A percentile compares a stretch with the other conserved stretches of the same genome.
phyloP scores from a whole-genome alignment of 2,329 filamentous ascomycete genomes.

The Pestalotiopsis sp. region DNA sequence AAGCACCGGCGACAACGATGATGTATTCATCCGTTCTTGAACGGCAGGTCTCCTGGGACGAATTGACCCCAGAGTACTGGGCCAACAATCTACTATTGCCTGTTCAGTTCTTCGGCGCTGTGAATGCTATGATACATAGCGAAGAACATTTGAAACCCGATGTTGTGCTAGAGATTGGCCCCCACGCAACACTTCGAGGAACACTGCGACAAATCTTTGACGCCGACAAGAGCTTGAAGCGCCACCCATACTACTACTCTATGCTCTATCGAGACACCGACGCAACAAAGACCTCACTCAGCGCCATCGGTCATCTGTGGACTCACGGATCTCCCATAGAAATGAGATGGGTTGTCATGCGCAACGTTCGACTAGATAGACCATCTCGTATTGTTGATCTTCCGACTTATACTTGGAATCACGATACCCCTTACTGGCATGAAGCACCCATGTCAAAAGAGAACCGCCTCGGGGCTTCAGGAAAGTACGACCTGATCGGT shows the following conservation, averaged over 20 bases:
- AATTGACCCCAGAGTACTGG: slow-evolving; percentile 24
- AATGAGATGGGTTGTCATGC: slow-evolving; percentile 22
- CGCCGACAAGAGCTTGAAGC: slow-evolving; percentile 14
- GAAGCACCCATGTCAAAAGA: slow-evolving; percentile 48
- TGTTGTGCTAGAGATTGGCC: slow-evolving; percentile 25
- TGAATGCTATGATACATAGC: slow-evolving; percentile 16
- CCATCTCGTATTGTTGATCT: slow-evolving; percentile 41
- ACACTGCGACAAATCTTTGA: slow-evolving; percentile 27
- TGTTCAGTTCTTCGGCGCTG: slow-evolving; percentile 23
- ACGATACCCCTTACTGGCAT: slow-evolving; percentile 53
- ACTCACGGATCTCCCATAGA: slow-evolving; percentile 17
- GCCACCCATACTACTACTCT: slow-evolving; percentile 19
- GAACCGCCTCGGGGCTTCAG: slow-evolving; percentile 44
- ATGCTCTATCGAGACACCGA: slow-evolving; percentile 12
- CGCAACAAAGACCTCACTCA: slow-evolving; percentile 18
- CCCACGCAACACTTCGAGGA: slow-evolving; percentile 23
- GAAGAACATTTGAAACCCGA: slow-evolving; percentile 15
- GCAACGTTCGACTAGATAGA: slow-evolving; percentile 14
- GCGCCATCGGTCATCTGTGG: slow-evolving; percentile 22
- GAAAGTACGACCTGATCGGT: slow-evolving; percentile 54
- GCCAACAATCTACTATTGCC: slow-evolving; percentile 24
- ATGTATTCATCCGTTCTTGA: slow-evolving; percentile 27
- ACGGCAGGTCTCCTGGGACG: slow-evolving; percentile 15
- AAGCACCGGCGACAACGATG: slow-evolving; percentile 8
- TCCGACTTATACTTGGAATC: slow-evolving; percentile 58